These are phyloP conservation scores for Cutaneotrichosporon spelunceum DNA, from an alignment of 1,284 basidiomycete species.

Conservation along the genomic window DNA sequence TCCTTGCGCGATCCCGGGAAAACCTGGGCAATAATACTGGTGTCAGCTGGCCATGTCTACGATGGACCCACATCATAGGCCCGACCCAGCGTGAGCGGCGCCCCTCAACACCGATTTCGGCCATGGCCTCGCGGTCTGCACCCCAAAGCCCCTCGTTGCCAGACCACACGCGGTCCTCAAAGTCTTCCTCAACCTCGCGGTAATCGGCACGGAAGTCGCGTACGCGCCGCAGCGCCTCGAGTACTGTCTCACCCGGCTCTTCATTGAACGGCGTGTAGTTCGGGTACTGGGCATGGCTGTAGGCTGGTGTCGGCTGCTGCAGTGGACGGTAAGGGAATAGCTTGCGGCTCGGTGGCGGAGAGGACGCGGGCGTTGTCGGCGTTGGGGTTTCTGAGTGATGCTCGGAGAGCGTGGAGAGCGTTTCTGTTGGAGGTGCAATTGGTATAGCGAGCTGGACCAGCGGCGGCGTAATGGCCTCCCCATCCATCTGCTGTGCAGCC, in stretches of 20 bases:
- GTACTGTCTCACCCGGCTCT: slow-evolving; percentile 3
- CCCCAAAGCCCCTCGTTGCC: slow-evolving; percentile 22
- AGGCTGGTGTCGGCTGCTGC: slow-evolving; percentile 36
- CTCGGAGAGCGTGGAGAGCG: slow-evolving; percentile 14
- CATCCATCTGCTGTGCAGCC: neutral
- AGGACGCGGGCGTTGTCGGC: neutral
- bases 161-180: slow-evolving; percentile 28
- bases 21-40: slow-evolving; percentile 43
- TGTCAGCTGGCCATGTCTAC: slow-evolving; percentile 10
- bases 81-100: slow-evolving; percentile 44
- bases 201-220: slow-evolving; percentile 18
- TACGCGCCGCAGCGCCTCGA: slow-evolving; percentile 3
- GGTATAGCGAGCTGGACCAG: neutral
- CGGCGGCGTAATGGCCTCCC: neutral
- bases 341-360: slow-evolving; percentile 1
- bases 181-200: slow-evolving; percentile 32
- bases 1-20: slow-evolving; percentile 28
- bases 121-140: slow-evolving; percentile 28
- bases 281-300: slow-evolving; percentile 37
- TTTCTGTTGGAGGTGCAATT: neutral
- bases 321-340: slow-evolving; percentile 31
- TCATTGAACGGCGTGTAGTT: slow-evolving; percentile 38
- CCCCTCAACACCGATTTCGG: slow-evolving; percentile 33
- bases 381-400: neutral
- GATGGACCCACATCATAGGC: slow-evolving; percentile 42